These are phyloP conservation scores for Paramecium caudatum DNA, from an alignment of 73 alveolate species.

Conservation along the genomic window DNA sequence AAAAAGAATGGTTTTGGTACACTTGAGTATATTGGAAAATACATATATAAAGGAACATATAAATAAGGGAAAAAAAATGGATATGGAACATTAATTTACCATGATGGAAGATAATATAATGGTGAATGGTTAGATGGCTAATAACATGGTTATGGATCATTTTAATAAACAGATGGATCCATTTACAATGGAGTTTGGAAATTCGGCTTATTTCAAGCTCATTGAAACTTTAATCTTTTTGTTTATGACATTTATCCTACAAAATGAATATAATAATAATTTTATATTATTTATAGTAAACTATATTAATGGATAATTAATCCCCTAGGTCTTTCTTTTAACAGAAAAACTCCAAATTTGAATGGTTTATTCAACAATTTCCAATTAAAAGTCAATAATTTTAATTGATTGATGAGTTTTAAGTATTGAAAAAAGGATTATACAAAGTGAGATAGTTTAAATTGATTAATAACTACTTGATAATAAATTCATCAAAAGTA, in stretches of 20 bases:
- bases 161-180: slow-evolving; percentile 57
- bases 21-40: neutral
- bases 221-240: too few species aligned
- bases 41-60: neutral
- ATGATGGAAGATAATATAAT: slow-evolving; percentile 83
- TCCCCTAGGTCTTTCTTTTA: slow-evolving; percentile 48
- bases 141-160: slow-evolving; percentile 69
- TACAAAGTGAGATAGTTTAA: neutral
- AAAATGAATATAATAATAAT: too few species aligned
- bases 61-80: slow-evolving; percentile 19
- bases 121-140: slow-evolving; percentile 76
- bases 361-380: slow-evolving; percentile 3
- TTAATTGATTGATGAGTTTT: slow-evolving; percentile 9
- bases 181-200: neutral
- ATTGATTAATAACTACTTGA: slow-evolving; percentile 10
- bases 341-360: slow-evolving; percentile 26
- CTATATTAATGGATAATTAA: too few species aligned
- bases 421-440: neutral
- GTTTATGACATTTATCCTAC: too few species aligned
- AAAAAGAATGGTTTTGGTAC: slow-evolving; percentile 21
- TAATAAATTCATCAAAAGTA: slow-evolving; percentile 16
- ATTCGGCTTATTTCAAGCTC: neutral
- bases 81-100: neutral
- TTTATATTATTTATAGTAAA: too few species aligned
- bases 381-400: slow-evolving; percentile 3